These are phyloP conservation scores for Diaporthe caulivora DNA, from an alignment of 2,329 filamentous ascomycete species.

Conservation along the genomic window DNA sequence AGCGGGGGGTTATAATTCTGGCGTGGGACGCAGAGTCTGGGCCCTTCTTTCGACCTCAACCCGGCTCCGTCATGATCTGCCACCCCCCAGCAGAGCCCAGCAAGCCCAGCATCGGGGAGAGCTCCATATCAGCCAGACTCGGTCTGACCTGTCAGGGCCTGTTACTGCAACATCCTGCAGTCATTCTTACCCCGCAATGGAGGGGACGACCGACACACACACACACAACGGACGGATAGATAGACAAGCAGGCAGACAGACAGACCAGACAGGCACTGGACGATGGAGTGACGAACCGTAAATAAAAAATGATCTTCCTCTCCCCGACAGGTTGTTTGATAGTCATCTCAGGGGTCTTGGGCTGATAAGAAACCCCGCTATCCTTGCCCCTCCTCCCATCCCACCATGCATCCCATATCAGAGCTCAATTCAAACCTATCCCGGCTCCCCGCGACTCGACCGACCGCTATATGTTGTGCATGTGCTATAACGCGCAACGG, in stretches of 20 bases:
- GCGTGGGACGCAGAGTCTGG: constrained; percentile 24
- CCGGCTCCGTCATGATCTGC: constrained; percentile 11
- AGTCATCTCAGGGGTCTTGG: background rate
- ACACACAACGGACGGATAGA: background rate
- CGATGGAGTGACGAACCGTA: background rate
- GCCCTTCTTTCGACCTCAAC: constrained; percentile 10
- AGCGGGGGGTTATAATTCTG: constrained; percentile 2
- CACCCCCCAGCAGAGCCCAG: background rate
- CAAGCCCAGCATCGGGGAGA: background rate
- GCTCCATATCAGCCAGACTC: constrained; percentile 21
- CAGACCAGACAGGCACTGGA: background rate
- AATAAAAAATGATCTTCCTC: background rate
- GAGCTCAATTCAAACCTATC: background rate
- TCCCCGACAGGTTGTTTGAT: background rate
- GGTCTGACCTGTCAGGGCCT: constrained; percentile 15
- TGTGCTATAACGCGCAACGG: constrained; percentile 6
- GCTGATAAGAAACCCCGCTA: constrained; percentile 13
- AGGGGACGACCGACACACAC: background rate
- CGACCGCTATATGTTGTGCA: background rate
- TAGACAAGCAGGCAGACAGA: background rate
- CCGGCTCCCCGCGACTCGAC: background rate
- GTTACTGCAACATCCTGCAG: constrained; percentile 11
- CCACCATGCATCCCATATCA: background rate
- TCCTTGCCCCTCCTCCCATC: background rate
- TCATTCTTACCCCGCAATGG: constrained; percentile 21